Evolutionary conservation across 1,284 basidiomycete species (phyloP), one percentile per base, ranked within the genome.

Genomic region (Irpex lacteus): DNA sequence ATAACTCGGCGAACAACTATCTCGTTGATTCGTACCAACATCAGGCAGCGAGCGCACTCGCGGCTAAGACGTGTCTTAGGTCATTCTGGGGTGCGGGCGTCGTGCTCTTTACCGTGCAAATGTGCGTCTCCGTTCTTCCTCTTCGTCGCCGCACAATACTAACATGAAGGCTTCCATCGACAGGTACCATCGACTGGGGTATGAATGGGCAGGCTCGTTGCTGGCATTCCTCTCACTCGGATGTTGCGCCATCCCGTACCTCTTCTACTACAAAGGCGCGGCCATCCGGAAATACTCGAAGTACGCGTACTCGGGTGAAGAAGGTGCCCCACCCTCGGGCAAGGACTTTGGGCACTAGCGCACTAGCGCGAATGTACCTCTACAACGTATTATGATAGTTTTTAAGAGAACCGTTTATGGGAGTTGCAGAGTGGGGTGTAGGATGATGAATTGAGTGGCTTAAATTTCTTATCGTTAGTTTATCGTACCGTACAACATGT

Each of bases 81-180:
- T 79, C 77, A 4, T 71, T 82, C 8, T 75, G 82, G 47, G 85
- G 84, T 5, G 81, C 80, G 2, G 76, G 77, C 18, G 81, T 82
- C 73, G 80, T 80, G 13, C 71, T 82, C 5, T 81, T 82, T 73
- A 80, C 64, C 4, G 61, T 60, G 49, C 64, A 65, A 44, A 65
- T 65, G 64, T 65, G 76, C 8, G 66, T 72, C 37, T 55, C 18
- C 18, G 5, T n/a, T 40, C 15, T 53, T 15, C 15, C 40, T 44
- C 4, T 15, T 44, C 4, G 40, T 44, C 15, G 40, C 3, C 40
- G 15, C 15, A 44, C 15, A 44, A 9, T 32, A 7, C 52, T 62
- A 18, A 62, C 60, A 50, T 32, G 52, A 11, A 19, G 13, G 8
- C 13, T 18, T 19, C 19, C 37, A 5, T 54, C 8, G 19, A 15